Evolutionary conservation across 2,329 filamentous ascomycete species (phyloP), one percentile per base, ranked within the genome.

Genomic region (Colletotrichum tabaci): DNA sequence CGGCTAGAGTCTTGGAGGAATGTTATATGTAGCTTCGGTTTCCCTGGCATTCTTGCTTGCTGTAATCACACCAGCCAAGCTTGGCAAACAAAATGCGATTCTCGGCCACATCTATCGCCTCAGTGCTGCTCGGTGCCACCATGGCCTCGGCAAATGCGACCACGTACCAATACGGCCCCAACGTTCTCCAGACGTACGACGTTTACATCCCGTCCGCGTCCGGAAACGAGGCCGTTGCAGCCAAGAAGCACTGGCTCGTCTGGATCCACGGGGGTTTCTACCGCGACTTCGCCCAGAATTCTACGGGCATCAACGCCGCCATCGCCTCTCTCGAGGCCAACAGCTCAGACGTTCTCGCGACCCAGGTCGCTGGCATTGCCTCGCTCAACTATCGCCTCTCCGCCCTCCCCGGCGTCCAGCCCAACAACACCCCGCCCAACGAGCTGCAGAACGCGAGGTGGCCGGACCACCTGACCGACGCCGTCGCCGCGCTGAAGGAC

Each of bases 191-290:
- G 18, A 61, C 64, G 1, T 71, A 71, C 35, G 57, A 67, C 15
- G 56, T 71, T n/a, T 71, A 71, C 16, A 49, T 67, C 0, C 67
- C 57, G 0, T 26, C 64, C 4, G 12, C 55, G 1, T 38, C 56
- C 1, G 47, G 8, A 4, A 47, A 30, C 21, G 3, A n/a, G 7
- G 10, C 64, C 5, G 10, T 8, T 3, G 3, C 64, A 42, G 21
- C 50, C 23, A 16, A 67, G 12, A 71, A 71, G 44, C 57, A 67
- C 64, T 71, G 67, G 67, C 52, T 71, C 2, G 50, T 67, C 18
- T 71, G 60, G 49, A 35, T 71, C 10, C 67, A 71, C 35, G 67
- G 67, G 4, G 67, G 67, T 3, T 71, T 71, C 44, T 71, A 67
- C 52, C 67, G 67, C 15, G 64, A 71, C 64, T 57, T 71, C n/a